phyloP scores from a whole-genome alignment of 2,329 filamentous ascomycete species.

The Microcyclospora tardicrescens region DNA sequence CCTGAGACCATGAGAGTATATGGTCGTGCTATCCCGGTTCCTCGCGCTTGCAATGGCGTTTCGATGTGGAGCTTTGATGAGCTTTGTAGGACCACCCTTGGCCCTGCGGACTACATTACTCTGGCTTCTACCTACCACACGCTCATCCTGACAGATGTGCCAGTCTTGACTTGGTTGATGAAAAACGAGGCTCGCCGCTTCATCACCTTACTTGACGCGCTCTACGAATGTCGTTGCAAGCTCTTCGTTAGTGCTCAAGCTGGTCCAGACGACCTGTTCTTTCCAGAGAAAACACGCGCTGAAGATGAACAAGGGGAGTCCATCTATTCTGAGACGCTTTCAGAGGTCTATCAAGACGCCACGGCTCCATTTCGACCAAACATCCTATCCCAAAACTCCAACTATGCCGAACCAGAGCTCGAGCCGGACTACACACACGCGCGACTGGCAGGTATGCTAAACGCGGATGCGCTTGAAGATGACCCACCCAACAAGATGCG shows the following conservation, averaged over 20 bases:
- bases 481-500: slow-evolving; percentile 33
- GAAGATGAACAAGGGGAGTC: slow-evolving; percentile 31
- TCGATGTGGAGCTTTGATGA: slow-evolving; percentile 55
- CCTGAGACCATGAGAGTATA: slow-evolving; percentile 42
- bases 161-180: slow-evolving; percentile 50
- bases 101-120: slow-evolving; percentile 71
- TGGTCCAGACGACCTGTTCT: slow-evolving; percentile 63
- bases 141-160: slow-evolving; percentile 58
- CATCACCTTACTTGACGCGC: slow-evolving; percentile 66
- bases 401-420: slow-evolving; percentile 21
- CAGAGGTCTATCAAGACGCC: slow-evolving; percentile 67
- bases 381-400: slow-evolving; percentile 48
- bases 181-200: slow-evolving; percentile 74
- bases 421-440: slow-evolving; percentile 26
- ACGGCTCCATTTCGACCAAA: slow-evolving; percentile 69
- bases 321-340: slow-evolving; percentile 51
- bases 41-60: slow-evolving; percentile 43
- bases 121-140: slow-evolving; percentile 71
- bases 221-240: slow-evolving; percentile 72
- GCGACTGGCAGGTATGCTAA: slow-evolving; percentile 24
- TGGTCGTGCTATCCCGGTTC: slow-evolving; percentile 49
- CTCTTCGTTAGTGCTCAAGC: slow-evolving; percentile 55
- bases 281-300: slow-evolving; percentile 36
- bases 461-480: slow-evolving; percentile 36
- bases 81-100: slow-evolving; percentile 52